Base-by-base conservation (phyloP, 2,329 filamentous ascomycete species). In the Coniella lustricola region DNA sequence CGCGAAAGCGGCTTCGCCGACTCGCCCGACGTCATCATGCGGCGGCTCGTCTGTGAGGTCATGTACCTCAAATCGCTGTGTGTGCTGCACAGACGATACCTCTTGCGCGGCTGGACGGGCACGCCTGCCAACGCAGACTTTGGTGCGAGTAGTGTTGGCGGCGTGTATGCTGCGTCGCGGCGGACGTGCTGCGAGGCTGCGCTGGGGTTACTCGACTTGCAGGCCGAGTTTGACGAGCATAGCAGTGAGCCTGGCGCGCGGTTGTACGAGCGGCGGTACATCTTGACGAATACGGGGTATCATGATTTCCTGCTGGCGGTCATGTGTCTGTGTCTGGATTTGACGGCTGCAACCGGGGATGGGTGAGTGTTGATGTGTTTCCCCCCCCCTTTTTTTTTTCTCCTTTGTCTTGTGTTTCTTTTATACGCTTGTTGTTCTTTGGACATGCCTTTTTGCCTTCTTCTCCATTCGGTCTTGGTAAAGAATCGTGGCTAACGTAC, bases 261-360 rank as follows among this genome's bases (percentile, higher is more conserved):
- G 17, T 60, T 82, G 51, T 67, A 71, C 48, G 67, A 72, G 34
- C 73, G 80, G 43, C 67, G 71, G 36, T 77, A 74, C 61, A 75
- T 81, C 64, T 59, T 80, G 7, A 71, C 71, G 3, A 72, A 71
- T 3, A 58, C 81, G 38, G 74, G 73, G 4, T 63, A 75, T 18
- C 75, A 79, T 31, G 75, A 81, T 54, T 82, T 79, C 51, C 61
- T 82, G 21, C 69, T 81, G 16, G 78, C 78, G 0, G 72, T 76
- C 12, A 82, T 81, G 75, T 73, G 82, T 35, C 56, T 82, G 5
- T 82, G 75, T 49, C 60, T 82, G 3, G 73, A 76, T 52, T 59
- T 75, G 12, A 65, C 63, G 20, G 69, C 72, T 52, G 66, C 65
- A 16, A 54, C 56, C 22, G 61, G 66, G 17, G 64, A 62, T 52